Conservation (phyloP, 2,329 filamentous ascomycete genomes). For the Pseudopithomyces chartarum region DNA sequence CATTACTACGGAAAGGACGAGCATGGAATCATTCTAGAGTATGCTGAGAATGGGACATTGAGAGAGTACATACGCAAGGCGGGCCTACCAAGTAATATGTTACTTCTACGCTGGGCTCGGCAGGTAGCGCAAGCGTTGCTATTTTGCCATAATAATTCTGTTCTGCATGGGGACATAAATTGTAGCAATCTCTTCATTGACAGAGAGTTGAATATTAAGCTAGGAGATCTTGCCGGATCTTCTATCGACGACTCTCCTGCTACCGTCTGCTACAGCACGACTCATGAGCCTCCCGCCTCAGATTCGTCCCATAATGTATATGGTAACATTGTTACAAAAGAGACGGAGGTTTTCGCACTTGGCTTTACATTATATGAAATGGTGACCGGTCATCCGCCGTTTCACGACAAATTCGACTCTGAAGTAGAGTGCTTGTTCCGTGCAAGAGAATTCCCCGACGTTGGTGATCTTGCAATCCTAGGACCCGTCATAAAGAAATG, state of each 20-base stretch:
- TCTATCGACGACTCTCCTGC: no score
- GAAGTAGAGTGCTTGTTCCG: no score
- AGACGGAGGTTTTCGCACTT: constrained; percentile 1
- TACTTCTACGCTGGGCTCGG: neutral
- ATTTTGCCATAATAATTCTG: constrained; percentile 2
- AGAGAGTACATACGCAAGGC: no score
- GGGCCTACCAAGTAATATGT: no score
- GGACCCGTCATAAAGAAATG: no score
- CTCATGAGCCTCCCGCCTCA: no score
- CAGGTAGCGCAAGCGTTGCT: neutral
- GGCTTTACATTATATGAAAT: constrained; percentile 5
- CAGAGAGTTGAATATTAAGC: constrained; percentile 1
- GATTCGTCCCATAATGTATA: no score
- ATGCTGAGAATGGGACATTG: no score
- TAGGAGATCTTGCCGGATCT: constrained; percentile 2
- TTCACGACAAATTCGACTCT: constrained; percentile 1
- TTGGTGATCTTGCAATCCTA: no score
- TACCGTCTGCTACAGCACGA: no score
- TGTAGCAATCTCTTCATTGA: constrained; percentile 4
- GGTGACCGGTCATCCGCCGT: neutral
- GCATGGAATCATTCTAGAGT: no score
- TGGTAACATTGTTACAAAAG: neutral
- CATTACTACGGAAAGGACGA: no score
- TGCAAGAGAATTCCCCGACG: neutral
- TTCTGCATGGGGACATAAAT: neutral